phyloP scores from a whole-genome alignment of 352 stramenopile genomes.

The Pythium guiyangense region DNA sequence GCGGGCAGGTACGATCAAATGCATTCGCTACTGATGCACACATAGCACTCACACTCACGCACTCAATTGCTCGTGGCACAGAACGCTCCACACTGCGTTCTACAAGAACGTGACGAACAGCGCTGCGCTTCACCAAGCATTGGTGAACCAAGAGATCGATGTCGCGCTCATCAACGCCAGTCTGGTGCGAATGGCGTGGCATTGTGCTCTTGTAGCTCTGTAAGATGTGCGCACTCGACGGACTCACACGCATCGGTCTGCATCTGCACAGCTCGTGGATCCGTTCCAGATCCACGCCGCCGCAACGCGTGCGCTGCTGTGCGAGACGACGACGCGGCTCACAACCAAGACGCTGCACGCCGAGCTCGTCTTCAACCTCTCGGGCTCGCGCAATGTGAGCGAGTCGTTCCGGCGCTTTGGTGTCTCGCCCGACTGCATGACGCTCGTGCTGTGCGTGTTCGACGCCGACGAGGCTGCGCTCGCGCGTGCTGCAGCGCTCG shows the following conservation, averaged over 20 bases:
- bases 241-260: background rate
- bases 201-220: background rate
- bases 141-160: slow-evolving; percentile 66
- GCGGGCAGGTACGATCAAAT: slow-evolving; percentile 40
- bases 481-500: slow-evolving; percentile 26
- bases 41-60: background rate
- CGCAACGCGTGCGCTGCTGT: slow-evolving; percentile 62
- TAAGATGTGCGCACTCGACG: background rate
- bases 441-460: slow-evolving; percentile 71
- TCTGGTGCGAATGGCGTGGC: slow-evolving; percentile 26
- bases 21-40: no score
- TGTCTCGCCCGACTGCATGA: slow-evolving; percentile 43
- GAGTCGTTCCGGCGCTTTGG: slow-evolving; percentile 83
- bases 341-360: slow-evolving; percentile 77
- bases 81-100: slow-evolving; percentile 68
- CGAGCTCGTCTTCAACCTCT: slow-evolving; percentile 86
- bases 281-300: slow-evolving; percentile 76
- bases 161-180: slow-evolving; percentile 71
- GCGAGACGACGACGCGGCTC: slow-evolving; percentile 43
- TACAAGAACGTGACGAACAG: slow-evolving; percentile 76
- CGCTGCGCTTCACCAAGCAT: slow-evolving; percentile 37
- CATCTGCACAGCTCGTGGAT: slow-evolving; percentile 43
- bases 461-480: slow-evolving; percentile 51
- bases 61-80: slow-evolving; percentile 7
- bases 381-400: slow-evolving; percentile 74